Percentiles rank a stretch among this genome's conserved stretches.
Conservation (phyloP, 768 basidiomycete genomes). For the Leccinum imitatum region DNA sequence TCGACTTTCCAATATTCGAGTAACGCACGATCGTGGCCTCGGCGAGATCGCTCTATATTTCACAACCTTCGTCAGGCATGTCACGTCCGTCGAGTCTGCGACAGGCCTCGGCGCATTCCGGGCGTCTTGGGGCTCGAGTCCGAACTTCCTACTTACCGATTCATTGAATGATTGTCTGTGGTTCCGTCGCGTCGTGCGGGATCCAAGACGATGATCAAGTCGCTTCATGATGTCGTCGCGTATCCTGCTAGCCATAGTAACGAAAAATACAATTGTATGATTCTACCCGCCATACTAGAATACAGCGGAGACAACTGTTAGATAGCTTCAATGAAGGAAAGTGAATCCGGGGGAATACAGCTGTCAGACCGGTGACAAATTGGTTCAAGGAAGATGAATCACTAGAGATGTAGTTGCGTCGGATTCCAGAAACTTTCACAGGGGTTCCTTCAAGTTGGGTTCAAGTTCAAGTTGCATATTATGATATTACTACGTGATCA, state of each 20-base stretch:
- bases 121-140: neutral
- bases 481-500: neutral
- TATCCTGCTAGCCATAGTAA: neutral
- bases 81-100: neutral
- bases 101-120: neutral
- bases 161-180: neutral
- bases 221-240: too few species aligned
- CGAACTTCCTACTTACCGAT: neutral
- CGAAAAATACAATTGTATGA: neutral
- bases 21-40: neutral
- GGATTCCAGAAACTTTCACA: too few species aligned
- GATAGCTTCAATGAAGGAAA: neutral
- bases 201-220: neutral
- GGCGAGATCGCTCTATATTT: neutral
- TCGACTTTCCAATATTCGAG: neutral
- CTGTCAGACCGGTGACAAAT: neutral
- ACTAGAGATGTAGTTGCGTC: too few species aligned
- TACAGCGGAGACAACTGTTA: neutral
- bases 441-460: too few species aligned
- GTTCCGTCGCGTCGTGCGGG: neutral
- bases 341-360: neutral
- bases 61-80: neutral
- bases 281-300: neutral
- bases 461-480: neutral
- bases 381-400: neutral